These are phyloP conservation scores for Nigrograna mackinnonii DNA, from an alignment of 2,329 filamentous ascomycete species.

Conservation along the genomic window DNA sequence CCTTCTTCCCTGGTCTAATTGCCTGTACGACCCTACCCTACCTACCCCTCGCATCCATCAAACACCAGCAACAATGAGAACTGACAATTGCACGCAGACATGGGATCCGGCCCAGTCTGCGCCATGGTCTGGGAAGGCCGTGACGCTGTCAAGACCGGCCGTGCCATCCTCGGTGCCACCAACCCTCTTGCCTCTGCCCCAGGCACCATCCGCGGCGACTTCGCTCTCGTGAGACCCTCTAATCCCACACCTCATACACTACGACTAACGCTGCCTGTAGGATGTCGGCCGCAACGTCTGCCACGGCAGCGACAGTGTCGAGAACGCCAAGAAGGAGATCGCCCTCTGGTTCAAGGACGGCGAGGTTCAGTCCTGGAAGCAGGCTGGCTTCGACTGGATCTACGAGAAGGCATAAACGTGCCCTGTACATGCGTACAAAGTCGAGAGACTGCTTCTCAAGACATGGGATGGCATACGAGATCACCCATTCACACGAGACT, in stretches of 20 bases:
- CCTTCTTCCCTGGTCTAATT: slow-evolving; percentile 95
- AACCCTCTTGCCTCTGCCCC: slow-evolving; percentile 94
- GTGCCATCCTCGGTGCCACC: slow-evolving; percentile 95
- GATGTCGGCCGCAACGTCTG: slow-evolving; percentile 97
- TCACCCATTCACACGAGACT: no score
- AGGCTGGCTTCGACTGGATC: slow-evolving; percentile 86
- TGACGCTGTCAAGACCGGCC: slow-evolving; percentile 98
- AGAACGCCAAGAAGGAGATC: slow-evolving; percentile 99
- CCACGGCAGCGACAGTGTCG: slow-evolving; percentile 98
- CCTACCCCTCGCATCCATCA: slow-evolving; percentile 2
- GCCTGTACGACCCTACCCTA: slow-evolving; percentile 66
- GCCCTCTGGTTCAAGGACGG: slow-evolving; percentile 94
- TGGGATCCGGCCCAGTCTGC: slow-evolving; percentile 93
- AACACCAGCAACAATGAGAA: slow-evolving; percentile 12
- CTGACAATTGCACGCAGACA: slow-evolving; percentile 63
- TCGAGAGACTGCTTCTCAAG: no score
- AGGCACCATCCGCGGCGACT: slow-evolving; percentile 97
- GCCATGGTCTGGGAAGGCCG: slow-evolving; percentile 99
- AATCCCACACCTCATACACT: not conserved
- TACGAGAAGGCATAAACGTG: slow-evolving; percentile 78
- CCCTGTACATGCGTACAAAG: no score
- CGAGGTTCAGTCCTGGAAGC: slow-evolving; percentile 85
- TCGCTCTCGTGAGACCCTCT: slow-evolving; percentile 65
- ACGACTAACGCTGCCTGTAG: slow-evolving; percentile 27
- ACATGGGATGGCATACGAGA: no score